These are phyloP conservation scores for Udeniomyces megalosporus DNA, from an alignment of 768 basidiomycete species.

Conservation along the genomic window DNA sequence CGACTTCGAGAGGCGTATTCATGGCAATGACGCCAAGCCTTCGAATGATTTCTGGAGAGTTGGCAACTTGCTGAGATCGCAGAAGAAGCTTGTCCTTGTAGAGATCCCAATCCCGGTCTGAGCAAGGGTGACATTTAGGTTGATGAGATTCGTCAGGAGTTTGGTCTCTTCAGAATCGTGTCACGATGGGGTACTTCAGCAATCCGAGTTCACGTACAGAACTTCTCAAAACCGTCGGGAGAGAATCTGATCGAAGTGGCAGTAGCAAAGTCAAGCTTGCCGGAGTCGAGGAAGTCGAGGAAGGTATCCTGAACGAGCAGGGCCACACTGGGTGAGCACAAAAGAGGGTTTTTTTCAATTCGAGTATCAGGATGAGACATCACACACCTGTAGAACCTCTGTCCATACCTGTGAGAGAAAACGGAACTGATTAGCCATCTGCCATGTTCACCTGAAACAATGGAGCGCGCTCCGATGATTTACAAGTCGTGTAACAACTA, in stretches of 20 bases:
- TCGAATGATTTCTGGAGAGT: slow-evolving; percentile 25
- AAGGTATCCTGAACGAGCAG: slow-evolving; percentile 21
- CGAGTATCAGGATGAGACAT: neutral
- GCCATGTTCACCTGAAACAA: too few relatives aligned
- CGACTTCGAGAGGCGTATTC: slow-evolving; percentile 23
- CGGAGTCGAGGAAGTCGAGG: slow-evolving; percentile 28
- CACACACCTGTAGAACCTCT: slow-evolving; percentile 19
- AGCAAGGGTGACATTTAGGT: too few relatives aligned
- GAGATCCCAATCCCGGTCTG: slow-evolving; percentile 17
- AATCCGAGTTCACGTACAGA: neutral
- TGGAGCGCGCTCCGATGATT: too few relatives aligned
- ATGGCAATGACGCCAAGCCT: slow-evolving; percentile 23
- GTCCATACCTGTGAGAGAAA: too few relatives aligned
- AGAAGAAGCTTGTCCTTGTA: slow-evolving; percentile 22
- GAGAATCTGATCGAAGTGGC: slow-evolving; percentile 28
- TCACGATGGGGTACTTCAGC: neutral
- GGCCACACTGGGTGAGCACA: too few relatives aligned
- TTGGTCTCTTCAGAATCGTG: neutral
- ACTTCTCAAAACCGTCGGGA: slow-evolving; percentile 20
- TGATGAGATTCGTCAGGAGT: too few relatives aligned
- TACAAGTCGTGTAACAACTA: too few relatives aligned
- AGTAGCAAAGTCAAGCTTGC: slow-evolving; percentile 30
- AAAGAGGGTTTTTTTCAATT: too few relatives aligned
- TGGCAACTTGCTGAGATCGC: slow-evolving; percentile 23
- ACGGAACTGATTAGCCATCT: too few relatives aligned